A percentile compares a stretch with the other conserved stretches of the same genome.
These are phyloP conservation scores for Rehmannia glutinosa DNA, from an alignment of 257 asterid species.

Conservation along the genomic window DNA sequence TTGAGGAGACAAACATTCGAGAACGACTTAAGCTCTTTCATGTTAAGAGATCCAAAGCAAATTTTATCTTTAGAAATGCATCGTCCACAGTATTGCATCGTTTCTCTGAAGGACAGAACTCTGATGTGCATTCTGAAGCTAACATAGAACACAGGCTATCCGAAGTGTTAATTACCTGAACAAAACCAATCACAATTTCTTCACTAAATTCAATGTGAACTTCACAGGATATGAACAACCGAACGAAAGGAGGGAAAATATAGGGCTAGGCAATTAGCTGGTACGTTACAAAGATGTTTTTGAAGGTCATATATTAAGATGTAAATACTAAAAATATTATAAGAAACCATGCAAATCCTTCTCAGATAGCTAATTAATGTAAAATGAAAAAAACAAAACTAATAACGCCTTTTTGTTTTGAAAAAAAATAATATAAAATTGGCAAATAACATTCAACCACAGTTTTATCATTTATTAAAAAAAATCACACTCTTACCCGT, in stretches of 20 bases:
- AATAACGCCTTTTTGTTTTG: too few relatives aligned
- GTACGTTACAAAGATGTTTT: neutral
- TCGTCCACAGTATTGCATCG: slow-evolving; percentile 3
- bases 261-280: neutral
- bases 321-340: neutral
- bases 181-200: neutral
- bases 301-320: neutral
- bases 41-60: neutral
- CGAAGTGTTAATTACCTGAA: slow-evolving; percentile 43
- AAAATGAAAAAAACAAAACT: too few relatives aligned
- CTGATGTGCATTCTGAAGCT: slow-evolving; percentile 18
- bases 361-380: neutral
- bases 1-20: slow-evolving; percentile 26
- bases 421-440: neutral
- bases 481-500: neutral
- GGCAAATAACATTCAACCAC: neutral
- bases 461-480: neutral
- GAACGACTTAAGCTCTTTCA: slow-evolving; percentile 56
- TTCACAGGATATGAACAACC: neutral
- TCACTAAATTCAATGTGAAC: neutral
- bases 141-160: slow-evolving; percentile 23
- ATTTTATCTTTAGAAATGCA: slow-evolving; percentile 1
- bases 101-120: slow-evolving; percentile 10
- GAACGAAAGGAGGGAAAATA: neutral
- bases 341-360: too few relatives aligned